Conservation (phyloP, 2,329 filamentous ascomycete species). For the Verticillium klebahnii region DNA sequence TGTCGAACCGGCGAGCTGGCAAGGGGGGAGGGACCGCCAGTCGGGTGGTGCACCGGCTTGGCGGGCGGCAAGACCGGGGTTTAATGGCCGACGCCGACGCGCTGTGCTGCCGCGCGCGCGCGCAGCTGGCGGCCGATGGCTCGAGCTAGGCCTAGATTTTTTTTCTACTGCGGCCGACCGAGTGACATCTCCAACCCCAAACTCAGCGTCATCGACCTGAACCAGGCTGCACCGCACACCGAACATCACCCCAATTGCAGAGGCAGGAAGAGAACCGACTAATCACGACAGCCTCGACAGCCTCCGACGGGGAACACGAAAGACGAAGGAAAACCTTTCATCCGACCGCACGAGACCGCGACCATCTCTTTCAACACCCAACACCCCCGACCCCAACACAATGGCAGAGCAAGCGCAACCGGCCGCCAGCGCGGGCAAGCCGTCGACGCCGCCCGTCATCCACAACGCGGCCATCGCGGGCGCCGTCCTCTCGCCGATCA, state of each 20-base stretch:
- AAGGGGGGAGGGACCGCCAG: not conserved
- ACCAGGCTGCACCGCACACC: not conserved
- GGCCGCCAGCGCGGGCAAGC: constrained; percentile 1
- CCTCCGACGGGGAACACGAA: no score
- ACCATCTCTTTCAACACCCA: not conserved
- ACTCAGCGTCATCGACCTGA: not conserved
- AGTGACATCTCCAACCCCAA: not conserved
- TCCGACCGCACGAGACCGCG: not conserved
- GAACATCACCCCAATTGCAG: not conserved
- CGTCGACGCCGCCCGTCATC: constrained; percentile 26
- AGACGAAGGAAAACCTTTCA: no score
- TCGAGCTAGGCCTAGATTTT: not conserved
- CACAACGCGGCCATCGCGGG: constrained; percentile 45
- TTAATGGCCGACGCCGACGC: not conserved
- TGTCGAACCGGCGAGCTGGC: not conserved
- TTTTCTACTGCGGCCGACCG: not conserved
- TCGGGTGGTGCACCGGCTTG: not conserved
- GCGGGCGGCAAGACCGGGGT: not conserved
- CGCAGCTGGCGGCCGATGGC: not conserved
- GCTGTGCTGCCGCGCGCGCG: not conserved
- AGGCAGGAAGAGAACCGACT: not conserved
- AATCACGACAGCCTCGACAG: no score
- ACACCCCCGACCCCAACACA: not conserved
- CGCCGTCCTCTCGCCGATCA: constrained; percentile 41
- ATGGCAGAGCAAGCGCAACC: constrained; percentile 7